Conservation (phyloP, 805 yeast genomes). For the Myxozyma sirexii region DNA sequence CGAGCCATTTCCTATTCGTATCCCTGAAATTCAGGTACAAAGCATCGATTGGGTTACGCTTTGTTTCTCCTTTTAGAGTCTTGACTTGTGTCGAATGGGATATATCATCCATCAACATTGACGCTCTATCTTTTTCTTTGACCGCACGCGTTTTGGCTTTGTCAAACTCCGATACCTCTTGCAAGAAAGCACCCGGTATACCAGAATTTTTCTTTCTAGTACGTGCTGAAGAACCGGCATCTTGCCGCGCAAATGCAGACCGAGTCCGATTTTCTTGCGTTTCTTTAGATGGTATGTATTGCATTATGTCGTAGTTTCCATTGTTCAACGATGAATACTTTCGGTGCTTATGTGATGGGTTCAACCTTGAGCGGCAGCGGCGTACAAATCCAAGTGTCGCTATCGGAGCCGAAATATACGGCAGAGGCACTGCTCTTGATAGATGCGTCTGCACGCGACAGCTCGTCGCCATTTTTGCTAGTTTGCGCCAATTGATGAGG, state of each 20-base stretch:
- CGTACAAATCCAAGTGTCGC: background rate
- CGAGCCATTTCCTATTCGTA: background rate
- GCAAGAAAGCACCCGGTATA: no score
- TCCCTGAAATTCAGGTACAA: background rate
- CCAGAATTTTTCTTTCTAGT: background rate
- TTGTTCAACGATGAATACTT: background rate
- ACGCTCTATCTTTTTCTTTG: background rate
- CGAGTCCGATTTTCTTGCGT: background rate
- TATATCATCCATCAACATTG: background rate
- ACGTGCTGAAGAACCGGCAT: background rate
- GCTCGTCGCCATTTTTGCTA: background rate
- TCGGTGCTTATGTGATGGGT: background rate
- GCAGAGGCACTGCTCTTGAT: background rate
- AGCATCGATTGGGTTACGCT: constrained; percentile 2
- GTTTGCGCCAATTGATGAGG: background rate
- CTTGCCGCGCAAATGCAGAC: background rate
- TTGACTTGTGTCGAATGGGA: background rate
- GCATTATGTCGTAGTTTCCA: background rate
- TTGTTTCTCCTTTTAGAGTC: background rate
- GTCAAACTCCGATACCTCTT: background rate
- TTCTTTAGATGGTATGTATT: background rate
- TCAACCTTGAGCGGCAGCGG: background rate
- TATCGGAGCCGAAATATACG: background rate
- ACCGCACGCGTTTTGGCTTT: background rate
- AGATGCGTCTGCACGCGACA: background rate